These are phyloP conservation scores for Fusarium sulawesiense DNA, from an alignment of 2,329 filamentous ascomycete species.

Conservation along the genomic window DNA sequence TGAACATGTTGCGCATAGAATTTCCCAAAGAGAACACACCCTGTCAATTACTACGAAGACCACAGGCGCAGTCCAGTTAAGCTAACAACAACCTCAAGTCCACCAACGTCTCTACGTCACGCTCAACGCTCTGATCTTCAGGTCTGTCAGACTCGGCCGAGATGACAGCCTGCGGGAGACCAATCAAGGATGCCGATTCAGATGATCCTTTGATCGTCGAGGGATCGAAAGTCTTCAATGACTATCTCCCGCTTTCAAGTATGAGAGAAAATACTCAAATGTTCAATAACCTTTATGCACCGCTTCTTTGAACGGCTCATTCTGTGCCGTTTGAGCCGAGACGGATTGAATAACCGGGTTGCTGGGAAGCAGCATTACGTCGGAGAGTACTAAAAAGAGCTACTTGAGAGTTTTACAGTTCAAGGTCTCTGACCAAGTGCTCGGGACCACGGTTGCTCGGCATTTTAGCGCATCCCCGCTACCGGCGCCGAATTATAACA, in stretches of 20 bases:
- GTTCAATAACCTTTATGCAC: neutral
- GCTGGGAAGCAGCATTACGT: neutral
- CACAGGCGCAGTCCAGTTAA: neutral
- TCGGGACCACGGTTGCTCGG: slow-evolving; percentile 4
- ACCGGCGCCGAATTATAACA: neutral
- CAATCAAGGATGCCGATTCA: neutral
- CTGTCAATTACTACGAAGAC: neutral
- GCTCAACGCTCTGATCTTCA: no score
- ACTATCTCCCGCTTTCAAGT: neutral
- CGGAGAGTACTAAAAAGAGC: neutral
- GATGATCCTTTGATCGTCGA: neutral
- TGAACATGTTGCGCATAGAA: neutral
- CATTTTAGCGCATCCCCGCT: neutral
- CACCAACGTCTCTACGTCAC: neutral
- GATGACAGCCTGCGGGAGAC: neutral
- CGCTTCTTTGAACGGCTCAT: neutral
- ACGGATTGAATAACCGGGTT: neutral
- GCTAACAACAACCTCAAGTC: neutral
- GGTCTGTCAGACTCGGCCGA: neutral
- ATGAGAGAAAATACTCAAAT: neutral
- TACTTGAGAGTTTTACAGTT: neutral
- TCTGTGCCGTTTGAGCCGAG: neutral
- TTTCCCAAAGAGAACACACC: neutral
- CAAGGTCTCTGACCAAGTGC: neutral
- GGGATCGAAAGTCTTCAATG: neutral